Evolutionary conservation across 2,329 filamentous ascomycete species (phyloP), one percentile per base, ranked within the genome.

Genomic region (Rhinocladiella mackenziei): DNA sequence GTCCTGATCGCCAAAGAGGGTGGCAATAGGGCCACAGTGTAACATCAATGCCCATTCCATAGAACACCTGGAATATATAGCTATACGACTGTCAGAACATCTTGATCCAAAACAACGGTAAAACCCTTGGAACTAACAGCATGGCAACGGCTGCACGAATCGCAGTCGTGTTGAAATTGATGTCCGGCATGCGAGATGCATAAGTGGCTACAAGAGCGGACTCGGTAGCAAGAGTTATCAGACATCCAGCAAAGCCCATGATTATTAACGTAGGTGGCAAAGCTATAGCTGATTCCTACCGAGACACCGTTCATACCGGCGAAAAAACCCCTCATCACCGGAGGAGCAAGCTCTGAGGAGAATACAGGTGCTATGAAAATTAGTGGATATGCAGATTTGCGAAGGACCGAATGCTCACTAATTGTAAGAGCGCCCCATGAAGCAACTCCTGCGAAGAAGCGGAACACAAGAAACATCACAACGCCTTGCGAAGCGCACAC

Each of bases 71-170:
- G 28, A 46, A 45, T 4, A 48, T 4, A 20, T 48, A 48, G 10
- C 65, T 43, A 25, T 23, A 6, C n/a, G 4, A 5, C 26, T 18
- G n/a, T 15, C 29, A 35, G 32, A n/a, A n/a, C n/a, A n/a, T n/a
- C 13, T 48, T 30, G 11, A 32, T 40, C 2, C 29, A 23, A 18
- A 38, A 20, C n/a, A 25, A 19, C 11, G 19, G 20, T 15, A 28
- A 26, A 5, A 19, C 13, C 10, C 32, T 15, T 25, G 9, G 10
- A 8, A 46, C 20, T 9, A 18, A 68, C 25, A 66, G 56, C 50
- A 67, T 65, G 41, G 67, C 65, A 0, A 68, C 60, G 3, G 60
- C 62, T 2, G 61, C 65, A 18, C 58, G 58, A 4, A 64, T 56
- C 2, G 60, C 55, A 3, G 43, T 49, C 5, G 39, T 32, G 44